Evolutionary conservation across 2,329 filamentous ascomycete genomes (phyloP), one percentile per base, ranked within the genome.

Genomic region (Colletotrichum lindemuthianum): DNA sequence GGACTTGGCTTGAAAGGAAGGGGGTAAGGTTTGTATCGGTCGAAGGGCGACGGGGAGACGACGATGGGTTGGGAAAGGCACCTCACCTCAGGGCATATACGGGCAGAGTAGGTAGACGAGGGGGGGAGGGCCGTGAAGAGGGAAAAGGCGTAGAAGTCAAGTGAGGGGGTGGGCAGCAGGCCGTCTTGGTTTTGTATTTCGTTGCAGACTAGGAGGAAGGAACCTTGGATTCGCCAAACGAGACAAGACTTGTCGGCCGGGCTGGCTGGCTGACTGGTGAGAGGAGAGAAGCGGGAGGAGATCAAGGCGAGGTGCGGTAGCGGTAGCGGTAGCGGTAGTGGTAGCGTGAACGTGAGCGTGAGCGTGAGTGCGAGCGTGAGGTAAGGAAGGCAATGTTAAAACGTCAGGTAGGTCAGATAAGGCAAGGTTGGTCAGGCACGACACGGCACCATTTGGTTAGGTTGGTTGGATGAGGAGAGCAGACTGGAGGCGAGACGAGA

Each of bases 101-200:
- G 51, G n/a, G 39, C 37, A 45, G 36, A 13, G 33, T 37, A 10
- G 33, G 40, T 16, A 12, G 51, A 49, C 24, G 41, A 36, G 37
- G 36, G 16, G 52, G 52, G 47, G 47, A 49, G n/a, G 44, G 41
- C 13, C 49, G 40, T 24, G 32, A 44, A 41, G 57, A 48, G 44
- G 44, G 61, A 57, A 55, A 55, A 58, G 40, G 36, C 36, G 16
- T 48, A 53, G 51, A 51, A 58, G 51, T 10, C 49, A 52, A 39
- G 51, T 24, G 44, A 34, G 24, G 61, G 59, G 60, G 60, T 39
- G 58, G 47, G 24, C 24, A 24, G 63, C 53, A 65, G 59, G 48
- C 48, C 41, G 59, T 53, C 63, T 66, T 56, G 53, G 63, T 66
- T 66, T 66, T 66, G 63, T 66, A 66, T 66, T 43, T 66, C 59